Conservation (phyloP, 257 asterid species). For the Scutellaria minor region DNA sequence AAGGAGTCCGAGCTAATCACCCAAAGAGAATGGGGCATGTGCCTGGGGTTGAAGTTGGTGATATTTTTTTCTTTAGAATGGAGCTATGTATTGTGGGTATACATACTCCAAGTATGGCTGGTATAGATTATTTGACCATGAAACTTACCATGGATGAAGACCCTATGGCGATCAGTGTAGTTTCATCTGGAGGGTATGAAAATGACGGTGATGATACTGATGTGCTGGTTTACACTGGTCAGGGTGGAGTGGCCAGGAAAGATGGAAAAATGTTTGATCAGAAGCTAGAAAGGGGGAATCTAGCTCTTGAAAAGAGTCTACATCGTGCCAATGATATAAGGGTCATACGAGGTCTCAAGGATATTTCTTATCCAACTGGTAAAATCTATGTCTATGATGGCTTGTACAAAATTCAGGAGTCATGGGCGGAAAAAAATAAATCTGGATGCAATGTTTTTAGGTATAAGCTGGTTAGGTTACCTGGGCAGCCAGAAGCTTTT, state of each 20-base stretch:
- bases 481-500: slow-evolving; percentile 88
- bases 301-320: slow-evolving; percentile 62
- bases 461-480: slow-evolving; percentile 76
- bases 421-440: slow-evolving; percentile 80
- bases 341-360: slow-evolving; percentile 60
- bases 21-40: slow-evolving; percentile 70
- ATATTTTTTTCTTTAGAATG: slow-evolving; percentile 87
- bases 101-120: slow-evolving; percentile 94
- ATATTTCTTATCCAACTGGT: slow-evolving; percentile 40
- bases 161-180: slow-evolving; percentile 92
- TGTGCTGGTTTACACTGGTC: slow-evolving; percentile 78
- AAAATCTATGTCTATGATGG: slow-evolving; percentile 91
- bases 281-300: slow-evolving; percentile 86
- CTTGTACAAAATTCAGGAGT: slow-evolving; percentile 73
- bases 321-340: slow-evolving; percentile 63
- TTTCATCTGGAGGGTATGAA: slow-evolving; percentile 90
- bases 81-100: slow-evolving; percentile 83
- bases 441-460: slow-evolving; percentile 76
- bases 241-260: slow-evolving; percentile 80
- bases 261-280: slow-evolving; percentile 85
- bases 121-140: slow-evolving; percentile 82
- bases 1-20: slow-evolving; percentile 71
- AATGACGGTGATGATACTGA: slow-evolving; percentile 78
- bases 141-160: slow-evolving; percentile 68
- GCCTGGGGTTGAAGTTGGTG: slow-evolving; percentile 89